Evolutionary conservation across 2,329 filamentous ascomycete genomes (phyloP).

Genomic region (Cladobotryum protrusum): DNA sequence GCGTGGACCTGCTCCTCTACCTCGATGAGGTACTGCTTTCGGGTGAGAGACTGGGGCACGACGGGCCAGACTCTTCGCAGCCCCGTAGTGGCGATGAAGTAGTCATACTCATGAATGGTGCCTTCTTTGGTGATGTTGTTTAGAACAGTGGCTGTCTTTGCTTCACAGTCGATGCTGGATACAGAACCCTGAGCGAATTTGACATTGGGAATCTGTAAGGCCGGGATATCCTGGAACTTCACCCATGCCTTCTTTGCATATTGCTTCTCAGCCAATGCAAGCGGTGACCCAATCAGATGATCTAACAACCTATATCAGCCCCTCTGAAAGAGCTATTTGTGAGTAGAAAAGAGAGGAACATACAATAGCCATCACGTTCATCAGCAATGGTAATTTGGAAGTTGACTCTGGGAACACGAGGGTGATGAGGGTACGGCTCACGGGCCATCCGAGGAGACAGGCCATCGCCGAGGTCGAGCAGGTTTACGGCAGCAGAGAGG

Average conservation of each 20-base stretch:
- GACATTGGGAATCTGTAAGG: slow-evolving; percentile 57
- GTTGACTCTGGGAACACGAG: slow-evolving; percentile 42
- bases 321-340: background rate
- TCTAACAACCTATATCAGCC: slow-evolving; percentile 36
- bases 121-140: slow-evolving; percentile 39
- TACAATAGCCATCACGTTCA: slow-evolving; percentile 79
- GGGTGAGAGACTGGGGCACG: slow-evolving; percentile 59
- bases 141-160: slow-evolving; percentile 53
- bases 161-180: slow-evolving; percentile 49
- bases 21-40: slow-evolving; percentile 58
- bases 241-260: slow-evolving; percentile 66
- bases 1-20: slow-evolving; percentile 52
- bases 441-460: slow-evolving; percentile 40
- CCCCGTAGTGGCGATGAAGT: slow-evolving; percentile 66
- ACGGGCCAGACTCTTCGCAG: slow-evolving; percentile 65
- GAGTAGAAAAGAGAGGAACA: slow-evolving; percentile 22
- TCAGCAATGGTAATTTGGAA: slow-evolving; percentile 70
- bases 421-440: slow-evolving; percentile 32
- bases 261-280: slow-evolving; percentile 58
- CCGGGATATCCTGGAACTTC: slow-evolving; percentile 59
- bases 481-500: slow-evolving; percentile 58
- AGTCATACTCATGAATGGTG: slow-evolving; percentile 58
- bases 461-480: slow-evolving; percentile 59
- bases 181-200: slow-evolving; percentile 61
- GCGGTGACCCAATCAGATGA: slow-evolving; percentile 69